Evolutionary conservation across 768 basidiomycete genomes (phyloP).

Genomic region (Tricholoma saponaceum): DNA sequence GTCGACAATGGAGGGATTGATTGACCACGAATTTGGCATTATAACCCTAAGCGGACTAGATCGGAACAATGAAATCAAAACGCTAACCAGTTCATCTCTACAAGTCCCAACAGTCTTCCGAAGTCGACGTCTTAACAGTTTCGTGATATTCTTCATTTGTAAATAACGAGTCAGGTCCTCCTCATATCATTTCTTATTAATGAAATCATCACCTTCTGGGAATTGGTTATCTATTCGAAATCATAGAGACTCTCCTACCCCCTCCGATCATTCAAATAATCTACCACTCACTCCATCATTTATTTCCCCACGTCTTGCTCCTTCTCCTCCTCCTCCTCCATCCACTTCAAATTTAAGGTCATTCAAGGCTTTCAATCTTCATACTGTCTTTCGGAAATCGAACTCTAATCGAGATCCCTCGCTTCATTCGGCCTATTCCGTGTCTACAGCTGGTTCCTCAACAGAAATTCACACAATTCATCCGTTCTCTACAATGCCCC

Average conservation of each 20-base stretch:
- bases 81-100: too few species aligned
- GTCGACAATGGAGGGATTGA: too few species aligned
- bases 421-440: conserved; percentile 46
- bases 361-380: conserved; percentile 47
- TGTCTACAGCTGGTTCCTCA: conserved; percentile 32
- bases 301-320: conserved; percentile 34
- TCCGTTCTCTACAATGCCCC: conserved; percentile 57
- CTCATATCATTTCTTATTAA: conserved; percentile 14
- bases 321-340: conserved; percentile 25
- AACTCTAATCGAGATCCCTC: conserved; percentile 40
- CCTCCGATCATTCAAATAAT: conserved; percentile 23
- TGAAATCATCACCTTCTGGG: conserved; percentile 35
- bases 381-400: conserved; percentile 50
- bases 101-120: too few species aligned
- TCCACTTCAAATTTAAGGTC: conserved; percentile 13
- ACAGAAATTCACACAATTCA: conserved; percentile 39
- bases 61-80: conserved; percentile 12
- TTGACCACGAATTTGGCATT: too few species aligned
- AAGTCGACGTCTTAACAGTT: too few species aligned
- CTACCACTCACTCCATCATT: conserved; percentile 44
- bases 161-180: too few species aligned
- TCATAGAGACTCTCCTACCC: conserved; percentile 31
- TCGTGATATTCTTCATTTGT: too few species aligned
- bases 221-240: conserved; percentile 36
- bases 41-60: neutral